These are phyloP conservation scores for Brassica nigra DNA, from an alignment of 345 rosid species.

Conservation along the genomic window DNA sequence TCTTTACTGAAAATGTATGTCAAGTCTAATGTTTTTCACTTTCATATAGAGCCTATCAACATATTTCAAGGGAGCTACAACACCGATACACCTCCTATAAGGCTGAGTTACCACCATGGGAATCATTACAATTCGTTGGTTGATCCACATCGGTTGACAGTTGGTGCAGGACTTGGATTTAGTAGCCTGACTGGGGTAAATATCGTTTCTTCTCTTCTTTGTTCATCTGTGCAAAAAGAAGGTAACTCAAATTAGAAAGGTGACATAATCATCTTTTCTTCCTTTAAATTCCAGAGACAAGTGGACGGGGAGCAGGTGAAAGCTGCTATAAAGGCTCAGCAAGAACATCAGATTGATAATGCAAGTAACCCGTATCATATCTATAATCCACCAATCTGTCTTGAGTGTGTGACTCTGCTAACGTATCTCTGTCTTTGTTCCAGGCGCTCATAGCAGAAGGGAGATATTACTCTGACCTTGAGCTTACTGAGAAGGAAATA, in stretches of 20 bases:
- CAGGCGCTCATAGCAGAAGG: slow-evolving; percentile 98
- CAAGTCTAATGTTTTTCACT: slow-evolving; percentile 3
- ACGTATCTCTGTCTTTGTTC: slow-evolving; percentile 19
- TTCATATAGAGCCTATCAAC: slow-evolving; percentile 81
- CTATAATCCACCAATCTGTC: not conserved
- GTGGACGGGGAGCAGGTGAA: slow-evolving; percentile 93
- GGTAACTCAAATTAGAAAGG: not conserved
- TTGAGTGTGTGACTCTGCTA: slow-evolving; percentile 12
- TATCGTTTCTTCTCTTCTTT: not conserved
- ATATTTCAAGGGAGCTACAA: slow-evolving; percentile 90
- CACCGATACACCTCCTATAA: slow-evolving; percentile 84
- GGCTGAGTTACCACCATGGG: slow-evolving; percentile 92
- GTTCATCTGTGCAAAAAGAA: slow-evolving; percentile 5
- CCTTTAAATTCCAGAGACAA: slow-evolving; percentile 59
- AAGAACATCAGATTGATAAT: slow-evolving; percentile 94
- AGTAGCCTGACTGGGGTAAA: slow-evolving; percentile 94
- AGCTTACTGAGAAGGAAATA: slow-evolving; percentile 95
- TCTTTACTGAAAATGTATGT: not conserved
- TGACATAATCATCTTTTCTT: not conserved
- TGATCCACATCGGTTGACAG: slow-evolving; percentile 78
- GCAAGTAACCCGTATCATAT: slow-evolving; percentile 44
- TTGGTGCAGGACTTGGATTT: slow-evolving; percentile 99
- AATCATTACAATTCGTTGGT: slow-evolving; percentile 98
- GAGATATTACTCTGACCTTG: slow-evolving; percentile 76
- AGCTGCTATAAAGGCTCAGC: slow-evolving; percentile 99